Conservation (phyloP, 1,139 yeast species). For the Trichomonascaceae sp. region DNA sequence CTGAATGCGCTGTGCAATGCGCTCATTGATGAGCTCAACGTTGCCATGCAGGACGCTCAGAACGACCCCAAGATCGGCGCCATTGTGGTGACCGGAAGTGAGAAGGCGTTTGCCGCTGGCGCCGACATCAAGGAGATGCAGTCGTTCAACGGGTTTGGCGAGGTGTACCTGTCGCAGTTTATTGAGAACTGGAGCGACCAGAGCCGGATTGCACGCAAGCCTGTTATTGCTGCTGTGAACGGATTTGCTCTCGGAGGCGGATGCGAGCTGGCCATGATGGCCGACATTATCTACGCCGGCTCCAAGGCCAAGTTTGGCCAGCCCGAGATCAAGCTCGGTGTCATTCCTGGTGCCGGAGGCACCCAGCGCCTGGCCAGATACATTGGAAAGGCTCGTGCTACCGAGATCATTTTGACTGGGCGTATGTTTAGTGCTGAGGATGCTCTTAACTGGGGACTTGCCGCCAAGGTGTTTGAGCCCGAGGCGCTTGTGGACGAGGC, state of each 20-base stretch:
- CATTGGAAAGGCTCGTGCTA: slow-evolving; percentile 37
- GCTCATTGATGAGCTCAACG: slow-evolving; percentile 31
- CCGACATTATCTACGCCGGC: slow-evolving; percentile 39
- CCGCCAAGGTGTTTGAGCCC: slow-evolving; percentile 30
- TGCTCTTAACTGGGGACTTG: slow-evolving; percentile 40
- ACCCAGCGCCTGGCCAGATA: slow-evolving; percentile 20
- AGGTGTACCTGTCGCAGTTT: slow-evolving; percentile 26
- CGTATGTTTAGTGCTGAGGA: slow-evolving; percentile 31
- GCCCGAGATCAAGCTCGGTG: slow-evolving; percentile 40
- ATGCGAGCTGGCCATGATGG: slow-evolving; percentile 40
- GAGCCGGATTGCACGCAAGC: slow-evolving; percentile 26
- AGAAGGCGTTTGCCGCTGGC: slow-evolving; percentile 40
- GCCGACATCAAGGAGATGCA: slow-evolving; percentile 43
- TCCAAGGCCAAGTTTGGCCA: slow-evolving; percentile 39
- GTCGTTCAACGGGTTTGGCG: slow-evolving; percentile 24
- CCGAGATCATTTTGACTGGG: slow-evolving; percentile 37
- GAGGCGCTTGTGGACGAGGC: slow-evolving; percentile 32
- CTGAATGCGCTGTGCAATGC: slow-evolving; percentile 51
- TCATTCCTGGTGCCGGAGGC: slow-evolving; percentile 35
- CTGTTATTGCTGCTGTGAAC: slow-evolving; percentile 39
- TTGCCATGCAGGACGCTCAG: slow-evolving; percentile 30
- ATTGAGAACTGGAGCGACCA: slow-evolving; percentile 29
- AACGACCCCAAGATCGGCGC: slow-evolving; percentile 31
- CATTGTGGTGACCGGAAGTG: slow-evolving; percentile 34
- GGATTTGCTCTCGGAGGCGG: slow-evolving; percentile 45